Base-by-base conservation (phyloP, 2,329 filamentous ascomycete species). In the Colletotrichum somersetense region DNA sequence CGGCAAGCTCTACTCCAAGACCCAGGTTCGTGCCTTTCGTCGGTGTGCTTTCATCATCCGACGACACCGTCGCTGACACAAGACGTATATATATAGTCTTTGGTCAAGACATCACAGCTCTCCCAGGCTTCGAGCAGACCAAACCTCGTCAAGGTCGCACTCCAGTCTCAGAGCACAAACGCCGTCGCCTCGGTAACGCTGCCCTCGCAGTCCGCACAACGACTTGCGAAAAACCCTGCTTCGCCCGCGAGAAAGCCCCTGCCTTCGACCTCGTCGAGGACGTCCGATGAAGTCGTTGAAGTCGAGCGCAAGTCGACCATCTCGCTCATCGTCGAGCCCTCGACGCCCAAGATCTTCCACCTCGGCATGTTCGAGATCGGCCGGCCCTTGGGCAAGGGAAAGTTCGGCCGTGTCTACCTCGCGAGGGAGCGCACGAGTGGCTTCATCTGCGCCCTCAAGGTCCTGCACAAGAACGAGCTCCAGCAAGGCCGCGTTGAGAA, bases 321-420 rank as follows among this genome's bases (percentile, higher is more conserved):
- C 57, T 79, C 85, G 11, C 81, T 91, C 66, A 84, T 88, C 70
- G 87, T 91, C 59, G 89, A 91, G 78, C 87, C 90, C 48, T 78
- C 80, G 74, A 69, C 84, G 26, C 88, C 87, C 55, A 91, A 89
- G 76, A 82, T 94, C 76, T 95, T 95, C 83, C 94, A 97, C 79
- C 89, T 97, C 5, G 93, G 94, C 82, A 97, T 97, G 93, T 97
- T 97, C 80, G 95, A 97, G 81, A 97, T 97, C 75, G 93, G 93
- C 50, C 92, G 94, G 76, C 93, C 93, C 1, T 85, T 97, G 4
- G 93, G 93, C 65, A 96, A 96, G 83, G 93, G 93, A 74, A 97
- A 96, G 80, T 97, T 96, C 78, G 93, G 93, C 1, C 89, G 93
- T 57, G 94, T 97, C 3, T 97, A 97, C 79, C 89, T 97, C 38